A percentile compares a stretch with the other conserved stretches of the same genome.
Conservation (phyloP, 306 rosid genomes). For the Prunus mume region DNA sequence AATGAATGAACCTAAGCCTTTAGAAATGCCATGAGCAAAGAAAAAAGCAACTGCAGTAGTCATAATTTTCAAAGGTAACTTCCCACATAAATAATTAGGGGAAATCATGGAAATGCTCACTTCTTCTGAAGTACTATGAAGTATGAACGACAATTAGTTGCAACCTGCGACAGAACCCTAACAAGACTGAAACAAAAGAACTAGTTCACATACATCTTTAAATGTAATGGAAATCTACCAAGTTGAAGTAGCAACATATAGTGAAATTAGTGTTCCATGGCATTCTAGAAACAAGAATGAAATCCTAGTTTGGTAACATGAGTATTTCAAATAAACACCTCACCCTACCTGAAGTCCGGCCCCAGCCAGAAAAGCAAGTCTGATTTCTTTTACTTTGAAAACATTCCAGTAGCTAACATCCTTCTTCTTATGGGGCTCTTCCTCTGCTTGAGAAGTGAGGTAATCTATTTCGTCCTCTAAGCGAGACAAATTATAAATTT, state of each 20-base stretch:
- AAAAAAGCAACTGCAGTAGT: not conserved
- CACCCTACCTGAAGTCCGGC: conserved; percentile 78
- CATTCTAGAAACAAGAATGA: not conserved
- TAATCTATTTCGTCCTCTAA: conserved; percentile 75
- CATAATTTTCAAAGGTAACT: no score
- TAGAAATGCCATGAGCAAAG: not conserved
- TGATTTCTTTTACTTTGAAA: conserved; percentile 62
- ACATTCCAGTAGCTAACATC: conserved; percentile 50
- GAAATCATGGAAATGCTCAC: not conserved
- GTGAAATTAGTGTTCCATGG: conserved; percentile 2
- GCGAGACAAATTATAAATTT: conserved; percentile 63
- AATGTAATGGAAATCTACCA: not conserved
- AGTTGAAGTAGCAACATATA: not conserved
- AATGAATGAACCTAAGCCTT: not conserved
- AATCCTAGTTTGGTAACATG: not conserved
- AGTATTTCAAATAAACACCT: conserved; percentile 6
- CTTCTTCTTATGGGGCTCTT: conserved; percentile 44
- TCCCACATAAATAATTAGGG: no score
- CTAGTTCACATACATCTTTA: not conserved
- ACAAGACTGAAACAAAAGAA: not conserved
- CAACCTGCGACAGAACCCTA: not conserved
- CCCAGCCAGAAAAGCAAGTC: conserved; percentile 85
- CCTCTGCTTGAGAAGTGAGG: conserved; percentile 55
- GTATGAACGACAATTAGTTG: no score
- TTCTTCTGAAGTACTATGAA: not conserved